Evolutionary conservation across 352 stramenopile genomes (phyloP), one percentile per base, ranked within the genome.

Genomic region (Blastocystis sp.): DNA sequence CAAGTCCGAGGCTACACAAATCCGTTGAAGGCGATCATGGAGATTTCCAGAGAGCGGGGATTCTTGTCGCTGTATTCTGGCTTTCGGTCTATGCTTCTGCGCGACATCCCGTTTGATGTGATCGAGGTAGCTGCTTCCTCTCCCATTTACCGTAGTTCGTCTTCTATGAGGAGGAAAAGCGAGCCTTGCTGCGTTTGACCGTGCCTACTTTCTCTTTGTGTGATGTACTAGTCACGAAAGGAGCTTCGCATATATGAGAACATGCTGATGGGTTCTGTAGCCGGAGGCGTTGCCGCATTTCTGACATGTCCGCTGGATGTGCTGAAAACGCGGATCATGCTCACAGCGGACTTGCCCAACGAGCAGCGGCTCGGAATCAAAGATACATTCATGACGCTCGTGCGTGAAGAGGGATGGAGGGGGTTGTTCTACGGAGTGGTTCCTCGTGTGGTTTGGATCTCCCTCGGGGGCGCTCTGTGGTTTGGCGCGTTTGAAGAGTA

Each of bases 401-500:
- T 77, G 7, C 59, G 48, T 4, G 11, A 52, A 7, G 77, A 87
- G 21, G 77, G 77, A 43, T 78, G 45, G 34, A 28, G 59, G 45
- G 14, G 41, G 10, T n/a, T 87, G 1, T 87, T 87, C 48, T 11
- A 48, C 3, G 77, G 77, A 19, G 62, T 43, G 21, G 3, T 59
- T 1, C 28, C 41, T n/a, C 77, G 77, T 21, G 59, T 69, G 17
- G 11, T 87, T 17, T 87, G 77, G 77, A 87, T 87, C 45, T 79
- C 77, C 23, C 34, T 87, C 17, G 77, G 77, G 5, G 77, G 77
- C 40, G 77, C 77, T 21, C 34, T 87, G n/a, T 87, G 65, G 62
- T 87, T 87, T 78, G 53, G 77, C 17, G 62, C 77, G 52, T 87
- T 76, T 43, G 77, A 87, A 78, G 52, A 78, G 34, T 87, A 81